phyloP scores from a whole-genome alignment of 2,329 filamentous ascomycete species.

The Stachybotrys chlorohalonatus region DNA sequence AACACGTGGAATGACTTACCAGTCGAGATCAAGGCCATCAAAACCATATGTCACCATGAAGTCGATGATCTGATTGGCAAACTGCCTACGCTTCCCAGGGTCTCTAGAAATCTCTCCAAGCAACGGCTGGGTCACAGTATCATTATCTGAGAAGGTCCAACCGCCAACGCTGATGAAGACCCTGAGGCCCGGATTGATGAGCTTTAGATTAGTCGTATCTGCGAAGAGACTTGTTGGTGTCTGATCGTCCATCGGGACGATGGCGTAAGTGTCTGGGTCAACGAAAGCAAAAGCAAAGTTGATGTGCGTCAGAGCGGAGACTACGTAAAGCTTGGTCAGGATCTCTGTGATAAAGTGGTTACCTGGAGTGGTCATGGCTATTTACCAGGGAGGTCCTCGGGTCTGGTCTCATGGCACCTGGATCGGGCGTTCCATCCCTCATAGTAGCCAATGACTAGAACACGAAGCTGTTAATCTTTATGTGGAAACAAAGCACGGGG shows the following conservation, averaged over 20 bases:
- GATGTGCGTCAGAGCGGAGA: slow-evolving; percentile 10
- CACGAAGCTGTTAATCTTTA: too few relatives aligned
- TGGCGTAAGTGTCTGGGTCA: slow-evolving; percentile 9
- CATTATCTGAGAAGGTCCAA: slow-evolving; percentile 21
- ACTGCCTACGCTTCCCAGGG: slow-evolving; percentile 17
- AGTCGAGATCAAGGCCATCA: slow-evolving; percentile 37
- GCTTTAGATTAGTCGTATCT: background rate
- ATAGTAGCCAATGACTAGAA: background rate
- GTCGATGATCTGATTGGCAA: slow-evolving; percentile 23
- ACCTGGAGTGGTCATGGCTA: background rate
- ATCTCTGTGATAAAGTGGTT: background rate
- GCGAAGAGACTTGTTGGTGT: background rate
- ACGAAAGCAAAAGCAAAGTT: slow-evolving; percentile 14
- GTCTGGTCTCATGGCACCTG: background rate
- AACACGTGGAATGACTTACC: slow-evolving; percentile 10
- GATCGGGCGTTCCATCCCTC: background rate
- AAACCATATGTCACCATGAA: slow-evolving; percentile 34
- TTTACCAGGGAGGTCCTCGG: background rate
- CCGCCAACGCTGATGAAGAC: slow-evolving; percentile 23
- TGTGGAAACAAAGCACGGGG: too few relatives aligned
- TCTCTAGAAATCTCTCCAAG: background rate
- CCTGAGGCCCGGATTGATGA: background rate
- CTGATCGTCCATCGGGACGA: slow-evolving; percentile 15
- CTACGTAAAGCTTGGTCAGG: background rate
- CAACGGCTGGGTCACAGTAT: slow-evolving; percentile 4